These are phyloP conservation scores for Botrytis pseudocinerea DNA, from an alignment of 2,329 filamentous ascomycete species.

Conservation along the genomic window DNA sequence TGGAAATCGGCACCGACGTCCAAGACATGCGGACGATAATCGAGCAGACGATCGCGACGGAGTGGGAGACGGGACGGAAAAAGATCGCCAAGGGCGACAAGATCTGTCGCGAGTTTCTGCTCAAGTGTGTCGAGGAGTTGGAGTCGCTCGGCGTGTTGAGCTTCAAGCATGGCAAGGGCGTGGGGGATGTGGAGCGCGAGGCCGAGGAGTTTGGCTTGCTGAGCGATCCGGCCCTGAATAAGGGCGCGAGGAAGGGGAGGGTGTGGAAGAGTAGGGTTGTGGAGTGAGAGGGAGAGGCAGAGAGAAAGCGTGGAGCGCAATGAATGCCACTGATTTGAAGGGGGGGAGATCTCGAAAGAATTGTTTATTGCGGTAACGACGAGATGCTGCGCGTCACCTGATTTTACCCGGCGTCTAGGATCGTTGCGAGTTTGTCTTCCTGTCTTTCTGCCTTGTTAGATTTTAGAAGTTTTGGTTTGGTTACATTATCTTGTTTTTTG, in stretches of 20 bases:
- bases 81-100: not conserved
- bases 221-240: not conserved
- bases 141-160: not conserved
- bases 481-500: not conserved
- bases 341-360: too few relatives aligned
- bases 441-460: not conserved
- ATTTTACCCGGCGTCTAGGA: too few relatives aligned
- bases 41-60: not conserved
- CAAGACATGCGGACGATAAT: constrained; percentile 2
- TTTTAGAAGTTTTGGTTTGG: not conserved
- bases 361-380: too few relatives aligned
- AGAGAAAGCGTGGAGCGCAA: too few relatives aligned
- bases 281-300: not conserved
- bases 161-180: not conserved
- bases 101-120: not conserved
- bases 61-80: not conserved
- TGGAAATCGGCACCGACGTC: not conserved
- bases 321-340: too few relatives aligned
- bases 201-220: not conserved
- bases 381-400: too few relatives aligned
- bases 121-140: not conserved
- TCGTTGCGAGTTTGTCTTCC: too few relatives aligned
- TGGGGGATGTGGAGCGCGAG: not conserved
- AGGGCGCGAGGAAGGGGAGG: not conserved
- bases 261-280: constrained; percentile 9